Base-by-base conservation (phyloP, 352 stramenopile genomes). In the Pythium apleroticum region DNA sequence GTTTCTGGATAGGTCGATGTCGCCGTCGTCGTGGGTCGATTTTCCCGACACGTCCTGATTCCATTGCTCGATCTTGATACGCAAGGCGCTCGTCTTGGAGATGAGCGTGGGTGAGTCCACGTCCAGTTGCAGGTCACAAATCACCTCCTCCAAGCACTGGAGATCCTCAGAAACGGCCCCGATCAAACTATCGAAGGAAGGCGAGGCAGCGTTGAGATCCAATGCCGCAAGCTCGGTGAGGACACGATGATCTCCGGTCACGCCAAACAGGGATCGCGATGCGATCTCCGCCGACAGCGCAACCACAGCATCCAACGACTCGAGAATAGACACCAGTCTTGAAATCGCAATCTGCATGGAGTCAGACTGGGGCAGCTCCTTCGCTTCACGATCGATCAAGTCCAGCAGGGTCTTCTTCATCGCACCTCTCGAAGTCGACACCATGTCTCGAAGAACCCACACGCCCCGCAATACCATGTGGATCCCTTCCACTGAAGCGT, bases 381-480 rank as follows among this genome's bases (percentile, higher is more conserved):
- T 20, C 20, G 24, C 12, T 46, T 27, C 22, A 33, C 25, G 54
- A 30, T 19, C 12, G 33, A 58, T 11, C 62, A 54, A 27, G 4
- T 68, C 59, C 0, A 57, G 58, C 53, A 77, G 69, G 33, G 73
- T 63, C 30, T 77, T 78, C 45, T 80, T 88, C 68, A 86, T 80
- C 15, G 77, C 76, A 33, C 74, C 79, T 46, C 88, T 88, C 4
- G 79, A 60, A 9, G 72, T 80, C 22, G 69, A 74, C 22, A 82
- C 77, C 28, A 89, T 52, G 3, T 86, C 63, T 1, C 86, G 49
- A 17, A 91, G 65, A 35, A 53, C 70, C 45, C 17, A 45, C 28
- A 14, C 25, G 14, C 55, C 61, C 6, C 30, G 12, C 4, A 56
- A 37, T 4, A 62, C 22, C 4, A 14, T 41, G 9, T 46, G 24